Evolutionary conservation across 768 basidiomycete genomes (phyloP).

Genomic region (Tulasnella sp.): DNA sequence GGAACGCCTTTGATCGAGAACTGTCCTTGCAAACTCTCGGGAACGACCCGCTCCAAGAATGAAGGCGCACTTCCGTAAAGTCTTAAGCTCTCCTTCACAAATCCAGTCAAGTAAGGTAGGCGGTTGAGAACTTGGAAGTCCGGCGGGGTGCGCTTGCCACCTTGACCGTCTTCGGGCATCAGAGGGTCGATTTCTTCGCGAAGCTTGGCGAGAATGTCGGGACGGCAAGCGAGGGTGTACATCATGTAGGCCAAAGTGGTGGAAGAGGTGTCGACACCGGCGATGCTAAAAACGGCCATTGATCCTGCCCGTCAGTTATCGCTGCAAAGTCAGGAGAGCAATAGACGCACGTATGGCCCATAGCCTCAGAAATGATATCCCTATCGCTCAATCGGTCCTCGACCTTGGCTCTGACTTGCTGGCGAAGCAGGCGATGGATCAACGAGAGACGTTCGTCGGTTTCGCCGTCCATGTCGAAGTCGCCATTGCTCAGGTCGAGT

Average conservation of each 20-base stretch:
- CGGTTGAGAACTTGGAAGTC: constrained; percentile 62
- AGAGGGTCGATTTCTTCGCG: constrained; percentile 72
- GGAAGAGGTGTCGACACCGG: constrained; percentile 77
- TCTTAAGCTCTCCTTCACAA: constrained; percentile 67
- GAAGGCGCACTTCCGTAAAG: constrained; percentile 73
- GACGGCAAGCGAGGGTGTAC: constrained; percentile 77
- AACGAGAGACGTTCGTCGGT: constrained; percentile 24
- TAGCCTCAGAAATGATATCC: constrained; percentile 30
- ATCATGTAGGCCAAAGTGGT: constrained; percentile 73
- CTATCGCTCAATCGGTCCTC: constrained; percentile 15
- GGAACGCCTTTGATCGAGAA: constrained; percentile 82
- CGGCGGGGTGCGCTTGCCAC: constrained; percentile 51
- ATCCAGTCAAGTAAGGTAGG: constrained; percentile 54
- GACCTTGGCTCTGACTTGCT: constrained; percentile 15
- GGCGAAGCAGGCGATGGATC: constrained; percentile 25
- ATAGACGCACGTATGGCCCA: constrained; percentile 25
- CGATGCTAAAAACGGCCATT: constrained; percentile 55
- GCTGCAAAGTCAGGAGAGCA: background rate
- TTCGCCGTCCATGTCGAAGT: constrained; percentile 3
- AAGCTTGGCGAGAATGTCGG: constrained; percentile 68
- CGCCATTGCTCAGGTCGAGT: background rate
- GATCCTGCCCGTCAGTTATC: background rate
- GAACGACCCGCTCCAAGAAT: constrained; percentile 77
- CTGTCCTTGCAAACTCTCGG: constrained; percentile 43
- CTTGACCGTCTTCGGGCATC: constrained; percentile 59